Evolutionary conservation across 768 basidiomycete species (phyloP), one percentile per base, ranked within the genome.

Genomic region (Serendipita sp.): DNA sequence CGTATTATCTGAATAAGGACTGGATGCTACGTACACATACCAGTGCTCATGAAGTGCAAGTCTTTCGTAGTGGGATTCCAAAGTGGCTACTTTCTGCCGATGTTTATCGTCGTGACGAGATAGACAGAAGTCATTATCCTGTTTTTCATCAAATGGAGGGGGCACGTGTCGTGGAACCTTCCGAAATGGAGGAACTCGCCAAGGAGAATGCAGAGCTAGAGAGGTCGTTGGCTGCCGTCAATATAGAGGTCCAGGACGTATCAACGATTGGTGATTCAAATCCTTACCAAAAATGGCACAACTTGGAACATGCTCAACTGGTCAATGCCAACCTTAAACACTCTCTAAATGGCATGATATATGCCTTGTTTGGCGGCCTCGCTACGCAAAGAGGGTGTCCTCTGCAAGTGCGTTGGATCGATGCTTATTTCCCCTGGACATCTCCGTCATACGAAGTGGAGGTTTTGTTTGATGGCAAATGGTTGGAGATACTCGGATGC

Each of bases 111-210:
- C 84, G 96, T 70, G 96, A 99, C 80, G 96, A 98, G 75, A 98
- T 99, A 67, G 96, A 99, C 76, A 81, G 83, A 11, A 89, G 88
- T 7, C 96, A 99, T 72, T 96, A 97, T 73, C 96, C 96, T 3
- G 90, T 96, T 44, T 99, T 99, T 72, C 96, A 99, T 75, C 96
- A 99, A 76, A 91, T 96, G 76, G 96, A 99, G 72, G 96, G 95
- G 35, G 91, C 93, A 11, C 77, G 84, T 36, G 84, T 97, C 64
- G 91, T 92, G 72, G 68, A 72, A 32, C 67, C 69, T 5, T 60
- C 68, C 0, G 32, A 63, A 1, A 74, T 80, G 38, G 80, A 82
- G 28, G 51, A 65, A 1, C 79, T 94, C 18, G 78, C 83, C 62
- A 82, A 83, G 67, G 84, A 93, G 70, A 97, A 91, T 68, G 81